phyloP scores from a whole-genome alignment of 768 basidiomycete genomes.

The Chalciporus chontae region DNA sequence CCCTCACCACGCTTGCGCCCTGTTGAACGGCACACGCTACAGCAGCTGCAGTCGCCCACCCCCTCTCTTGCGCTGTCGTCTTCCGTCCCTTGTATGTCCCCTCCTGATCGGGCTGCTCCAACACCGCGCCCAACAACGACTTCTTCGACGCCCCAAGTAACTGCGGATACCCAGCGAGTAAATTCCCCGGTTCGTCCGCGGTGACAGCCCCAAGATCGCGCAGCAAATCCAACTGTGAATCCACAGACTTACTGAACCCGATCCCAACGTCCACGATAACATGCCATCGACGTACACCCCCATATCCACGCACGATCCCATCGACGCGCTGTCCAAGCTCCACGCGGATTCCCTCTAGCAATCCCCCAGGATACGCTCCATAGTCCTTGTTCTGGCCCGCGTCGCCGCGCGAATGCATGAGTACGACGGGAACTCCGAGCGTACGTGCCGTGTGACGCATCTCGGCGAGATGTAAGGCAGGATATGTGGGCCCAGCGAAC shows the following conservation, averaged over 20 bases:
- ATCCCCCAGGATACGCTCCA: constrained; percentile 40
- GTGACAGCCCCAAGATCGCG: constrained; percentile 47
- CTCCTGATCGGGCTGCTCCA: constrained; percentile 42
- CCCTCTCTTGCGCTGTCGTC: constrained; percentile 63
- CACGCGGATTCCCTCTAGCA: constrained; percentile 61
- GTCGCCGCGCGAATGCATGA: constrained; percentile 94
- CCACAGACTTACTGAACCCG: constrained; percentile 86
- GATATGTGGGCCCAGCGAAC: constrained; percentile 63
- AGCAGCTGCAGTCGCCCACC: constrained; percentile 76
- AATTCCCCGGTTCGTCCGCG: constrained; percentile 42
- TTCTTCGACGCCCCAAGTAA: constrained; percentile 84
- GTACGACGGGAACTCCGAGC: constrained; percentile 71
- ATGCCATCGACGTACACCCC: constrained; percentile 82
- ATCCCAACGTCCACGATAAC: constrained; percentile 90
- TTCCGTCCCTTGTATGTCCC: constrained; percentile 43
- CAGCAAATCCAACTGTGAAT: constrained; percentile 71
- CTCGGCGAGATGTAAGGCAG: constrained; percentile 40
- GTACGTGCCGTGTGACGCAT: constrained; percentile 69
- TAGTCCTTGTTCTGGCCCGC: constrained; percentile 74
- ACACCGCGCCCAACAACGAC: constrained; percentile 72
- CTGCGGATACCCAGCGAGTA: constrained; percentile 54
- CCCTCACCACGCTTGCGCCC: constrained; percentile 67
- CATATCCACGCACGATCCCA: constrained; percentile 56
- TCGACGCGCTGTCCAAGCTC: constrained; percentile 75
- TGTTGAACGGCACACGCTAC: constrained; percentile 75